Evolutionary conservation across 441 rosid genomes (phyloP).

Genomic region (Geranium incanum): DNA sequence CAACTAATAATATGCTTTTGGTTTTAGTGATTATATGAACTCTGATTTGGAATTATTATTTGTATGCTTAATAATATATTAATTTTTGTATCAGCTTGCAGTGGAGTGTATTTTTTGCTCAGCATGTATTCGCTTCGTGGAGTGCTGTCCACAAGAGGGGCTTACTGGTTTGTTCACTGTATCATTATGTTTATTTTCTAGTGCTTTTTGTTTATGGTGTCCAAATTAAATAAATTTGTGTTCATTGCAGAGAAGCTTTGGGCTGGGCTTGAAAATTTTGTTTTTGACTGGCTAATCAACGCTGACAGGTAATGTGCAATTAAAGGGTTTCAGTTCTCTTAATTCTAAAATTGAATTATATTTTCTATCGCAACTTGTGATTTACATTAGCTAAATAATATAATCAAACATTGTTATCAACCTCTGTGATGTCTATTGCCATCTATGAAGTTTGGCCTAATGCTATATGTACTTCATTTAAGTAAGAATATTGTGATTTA

Average conservation of each 20-base stretch:
- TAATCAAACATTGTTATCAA: neutral
- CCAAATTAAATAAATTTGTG: conserved; percentile 13
- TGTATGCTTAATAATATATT: neutral
- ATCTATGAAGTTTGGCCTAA: neutral
- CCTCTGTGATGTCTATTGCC: neutral
- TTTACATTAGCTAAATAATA: conserved; percentile 7
- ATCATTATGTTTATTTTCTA: conserved; percentile 11
- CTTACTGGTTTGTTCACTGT: conserved; percentile 67
- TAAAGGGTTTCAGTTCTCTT: conserved; percentile 18
- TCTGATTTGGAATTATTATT: neutral
- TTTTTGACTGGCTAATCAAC: conserved; percentile 96
- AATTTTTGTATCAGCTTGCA: conserved; percentile 58
- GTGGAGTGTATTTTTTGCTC: conserved; percentile 99
- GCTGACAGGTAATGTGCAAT: conserved; percentile 72
- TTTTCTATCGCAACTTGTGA: conserved; percentile 14
- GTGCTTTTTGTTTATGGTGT: too few relatives aligned
- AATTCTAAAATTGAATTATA: conserved; percentile 13
- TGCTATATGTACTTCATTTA: neutral
- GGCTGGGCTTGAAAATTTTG: conserved; percentile 99
- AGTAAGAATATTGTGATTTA: too few relatives aligned
- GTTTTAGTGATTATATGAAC: neutral
- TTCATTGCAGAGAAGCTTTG: conserved; percentile 84
- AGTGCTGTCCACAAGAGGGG: conserved; percentile 99
- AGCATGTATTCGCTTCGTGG: conserved; percentile 97
- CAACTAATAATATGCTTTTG: neutral